Evolutionary conservation across 129 eudicot genomes (phyloP), one percentile per base, ranked within the genome.

Genomic region (Ambrosia trifida): DNA sequence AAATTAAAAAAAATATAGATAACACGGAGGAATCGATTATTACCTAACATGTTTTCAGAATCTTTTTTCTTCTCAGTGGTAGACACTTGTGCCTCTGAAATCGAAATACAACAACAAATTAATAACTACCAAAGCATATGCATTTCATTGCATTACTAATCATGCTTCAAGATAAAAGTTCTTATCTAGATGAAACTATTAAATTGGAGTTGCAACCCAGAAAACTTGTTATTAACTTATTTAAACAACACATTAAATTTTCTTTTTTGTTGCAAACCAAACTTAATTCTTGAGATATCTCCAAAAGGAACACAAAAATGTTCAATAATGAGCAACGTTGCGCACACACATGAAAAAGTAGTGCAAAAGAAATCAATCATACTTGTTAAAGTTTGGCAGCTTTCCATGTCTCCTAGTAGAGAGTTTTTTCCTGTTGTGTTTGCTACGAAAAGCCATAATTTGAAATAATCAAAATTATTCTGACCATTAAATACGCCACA

Each of bases 21-120:
- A 0, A 24, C 28, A 28, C 40, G 45, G 18, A 65, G 17, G 45
- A 54, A 10, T 17, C 44, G 47, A 74, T 74, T 18, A 65, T 72
- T 54, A 75, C 79, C 79, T 75, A 67, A 75, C 54, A 54, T 66
- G 56, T 75, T 54, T 10, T 65, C 46, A 35, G 52, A 53, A 64
- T 50, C 53, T 0, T 60, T 17, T 61, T 47, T 60, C 47, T 62
- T 40, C 14, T 31, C 28, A 1, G 28, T 24, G 1, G 28, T 65
- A 40, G 51, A 57, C 50, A 67, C 19, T 67, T 76, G 33, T 14
- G 41, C 74, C 50, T 76, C 32, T 24, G 51, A 67, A 67, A 18
- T 47, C 74, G 53, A 49, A 47, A 63, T 49, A 28, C 32, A 73
- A 50, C 77, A 46, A 73, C 32, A 51, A 47, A 32, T 74, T 10